phyloP scores from a whole-genome alignment of 495 filamentous ascomycete genomes.

The Podospora pseudopauciseta region DNA sequence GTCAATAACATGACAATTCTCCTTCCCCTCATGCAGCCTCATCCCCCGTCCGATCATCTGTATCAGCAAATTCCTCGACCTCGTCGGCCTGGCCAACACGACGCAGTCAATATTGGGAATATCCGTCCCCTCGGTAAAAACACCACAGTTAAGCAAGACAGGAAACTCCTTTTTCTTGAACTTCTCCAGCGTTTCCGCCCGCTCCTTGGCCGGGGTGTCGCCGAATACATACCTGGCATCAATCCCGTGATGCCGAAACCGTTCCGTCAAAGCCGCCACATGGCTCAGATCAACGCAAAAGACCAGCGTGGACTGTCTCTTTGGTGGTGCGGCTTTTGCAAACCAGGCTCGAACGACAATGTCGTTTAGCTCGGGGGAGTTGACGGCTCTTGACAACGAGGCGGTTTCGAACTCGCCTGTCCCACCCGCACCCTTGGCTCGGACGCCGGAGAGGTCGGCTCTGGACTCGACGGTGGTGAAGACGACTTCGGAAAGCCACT shows the following conservation, averaged over 20 bases:
- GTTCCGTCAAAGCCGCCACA: conserved; percentile 64
- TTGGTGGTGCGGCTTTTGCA: conserved; percentile 53
- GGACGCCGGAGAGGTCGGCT: conserved; percentile 68
- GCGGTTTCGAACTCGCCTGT: conserved; percentile 75
- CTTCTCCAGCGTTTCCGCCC: conserved; percentile 63
- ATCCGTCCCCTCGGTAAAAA: conserved; percentile 96
- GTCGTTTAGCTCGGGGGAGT: conserved; percentile 71
- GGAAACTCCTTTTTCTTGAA: conserved; percentile 78
- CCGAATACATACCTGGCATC: conserved; percentile 83
- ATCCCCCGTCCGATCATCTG: conserved; percentile 98
- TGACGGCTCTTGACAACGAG: conserved; percentile 74
- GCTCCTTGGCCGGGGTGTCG: conserved; percentile 60
- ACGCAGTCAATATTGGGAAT: conserved; percentile 97
- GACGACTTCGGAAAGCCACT: conserved; percentile 75
- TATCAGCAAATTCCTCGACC: conserved; percentile 82
- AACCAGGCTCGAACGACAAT: conserved; percentile 83
- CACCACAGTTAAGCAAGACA: conserved; percentile 89
- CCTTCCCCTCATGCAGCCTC: conserved; percentile 73
- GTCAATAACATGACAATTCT: conserved; percentile 92
- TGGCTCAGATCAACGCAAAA: conserved; percentile 91
- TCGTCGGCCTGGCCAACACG: conserved; percentile 81
- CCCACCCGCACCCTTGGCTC: conserved; percentile 42
- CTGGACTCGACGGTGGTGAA: conserved; percentile 89
- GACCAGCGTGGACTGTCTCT: conserved; percentile 78
- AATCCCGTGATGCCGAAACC: conserved; percentile 71